Evolutionary conservation across 495 filamentous ascomycete genomes (phyloP).

Genomic region (Cudoniella acicularis): DNA sequence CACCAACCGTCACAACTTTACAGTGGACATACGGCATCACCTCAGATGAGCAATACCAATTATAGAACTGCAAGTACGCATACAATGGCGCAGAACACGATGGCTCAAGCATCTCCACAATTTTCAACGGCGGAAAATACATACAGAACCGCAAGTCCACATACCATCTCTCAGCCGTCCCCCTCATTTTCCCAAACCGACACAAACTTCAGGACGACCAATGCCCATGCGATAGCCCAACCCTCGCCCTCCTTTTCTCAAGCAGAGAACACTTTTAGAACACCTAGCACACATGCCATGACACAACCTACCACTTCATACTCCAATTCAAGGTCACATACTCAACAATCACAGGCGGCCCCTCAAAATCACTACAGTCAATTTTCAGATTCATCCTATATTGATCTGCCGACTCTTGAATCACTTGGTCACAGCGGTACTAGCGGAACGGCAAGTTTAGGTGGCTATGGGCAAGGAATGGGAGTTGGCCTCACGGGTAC

Average conservation of each 20-base stretch:
- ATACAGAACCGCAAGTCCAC: constrained; percentile 29
- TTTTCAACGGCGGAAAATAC: constrained; percentile 27
- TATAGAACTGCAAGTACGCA: constrained; percentile 13
- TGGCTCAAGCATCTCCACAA: constrained; percentile 24
- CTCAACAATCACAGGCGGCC: constrained; percentile 30
- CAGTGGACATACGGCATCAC: constrained; percentile 20
- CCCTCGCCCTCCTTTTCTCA: constrained; percentile 23
- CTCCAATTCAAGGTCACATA: constrained; percentile 17
- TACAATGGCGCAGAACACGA: constrained; percentile 8
- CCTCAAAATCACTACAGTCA: constrained; percentile 38
- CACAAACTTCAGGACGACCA: constrained; percentile 14
- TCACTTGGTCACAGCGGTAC: constrained; percentile 36
- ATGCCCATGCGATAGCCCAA: constrained; percentile 16
- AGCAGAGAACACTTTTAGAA: constrained; percentile 32
- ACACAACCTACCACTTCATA: constrained; percentile 24
- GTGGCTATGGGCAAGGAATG: constrained; percentile 22
- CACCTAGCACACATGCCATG: constrained; percentile 26
- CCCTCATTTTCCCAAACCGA: constrained; percentile 24
- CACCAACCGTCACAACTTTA: constrained; percentile 25
- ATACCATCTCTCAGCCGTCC: constrained; percentile 26
- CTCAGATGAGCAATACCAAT: constrained; percentile 24
- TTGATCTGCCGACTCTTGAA: constrained; percentile 36
- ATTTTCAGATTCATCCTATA: constrained; percentile 23
- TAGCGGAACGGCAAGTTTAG: constrained; percentile 3
- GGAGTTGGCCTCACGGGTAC: constrained; percentile 13